Evolutionary conservation across 495 filamentous ascomycete species (phyloP), one percentile per base, ranked within the genome.

Genomic region (Parathielavia appendiculata): DNA sequence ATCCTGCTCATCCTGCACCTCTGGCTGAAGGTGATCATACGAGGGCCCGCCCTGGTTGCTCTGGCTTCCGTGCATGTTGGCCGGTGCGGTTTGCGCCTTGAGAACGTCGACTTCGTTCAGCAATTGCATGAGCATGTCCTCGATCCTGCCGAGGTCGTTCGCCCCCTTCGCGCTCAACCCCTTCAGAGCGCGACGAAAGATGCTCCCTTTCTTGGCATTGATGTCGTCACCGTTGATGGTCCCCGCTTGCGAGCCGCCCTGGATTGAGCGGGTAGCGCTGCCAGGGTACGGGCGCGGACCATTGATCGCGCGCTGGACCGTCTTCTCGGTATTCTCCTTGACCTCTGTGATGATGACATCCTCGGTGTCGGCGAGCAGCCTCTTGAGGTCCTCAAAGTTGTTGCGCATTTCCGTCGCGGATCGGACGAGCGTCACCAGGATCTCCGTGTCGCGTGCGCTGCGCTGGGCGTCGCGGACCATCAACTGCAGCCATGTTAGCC

Each of bases 321-420:
- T 87, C 60, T 86, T 83, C 50, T 97, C 91, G 26, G 92, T 91
- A 66, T 91, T 89, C 62, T 87, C 86, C 64, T 93, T 89, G 51
- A 87, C 90, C 47, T 87, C 82, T 38, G 87, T 85, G 70, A 95
- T 87, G 60, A 96, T 85, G 46, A 88, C 76, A 35, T 86, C 87
- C 66, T 96, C 90, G 46, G 92, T 91, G 44, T 92, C 87, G 2
- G 85, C 86, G 44, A 99, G 83, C 69, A 92, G 86, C 63, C 83
- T 87, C 81, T 95, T 97, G 85, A 99, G 88, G 62, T 95, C 92
- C 64, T 97, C 91, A 67, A 97, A 96, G 13, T 89, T 92, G 60
- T 88, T 96, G 57, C 93, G 90, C 91, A 97, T 96, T 67, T 99
- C 93, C 12, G 95, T 90, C 16, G 95, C 92, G 60, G 90, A 91